phyloP scores from a whole-genome alignment of 495 filamentous ascomycete species.

The Xylaria palmicola region DNA sequence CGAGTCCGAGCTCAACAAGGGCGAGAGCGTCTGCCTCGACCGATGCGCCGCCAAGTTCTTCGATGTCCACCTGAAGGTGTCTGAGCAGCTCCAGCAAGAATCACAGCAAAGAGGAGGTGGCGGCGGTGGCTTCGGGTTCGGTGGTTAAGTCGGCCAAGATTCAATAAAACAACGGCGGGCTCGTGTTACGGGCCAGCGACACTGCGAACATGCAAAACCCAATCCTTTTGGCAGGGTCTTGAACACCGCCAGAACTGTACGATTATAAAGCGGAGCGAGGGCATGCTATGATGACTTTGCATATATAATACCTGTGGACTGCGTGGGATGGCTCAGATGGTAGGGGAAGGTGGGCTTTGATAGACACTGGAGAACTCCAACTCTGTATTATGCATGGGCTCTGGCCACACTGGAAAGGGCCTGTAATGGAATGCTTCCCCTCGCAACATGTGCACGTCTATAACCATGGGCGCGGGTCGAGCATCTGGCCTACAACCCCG shows the following conservation, averaged over 20 bases:
- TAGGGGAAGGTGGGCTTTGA: neutral
- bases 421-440: conserved; percentile 13
- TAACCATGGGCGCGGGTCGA: neutral
- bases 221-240: neutral
- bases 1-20: conserved; percentile 95
- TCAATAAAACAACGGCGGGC: neutral
- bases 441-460: neutral
- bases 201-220: neutral
- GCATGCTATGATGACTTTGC: conserved; percentile 9
- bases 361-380: neutral
- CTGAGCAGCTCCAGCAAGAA: conserved; percentile 54
- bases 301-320: neutral
- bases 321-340: too few relatives aligned
- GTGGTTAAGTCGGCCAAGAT: conserved; percentile 21
- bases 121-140: conserved; percentile 37
- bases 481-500: neutral
- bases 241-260: conserved; percentile 9
- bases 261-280: conserved; percentile 12
- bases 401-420: conserved; percentile 2
- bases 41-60: conserved; percentile 97
- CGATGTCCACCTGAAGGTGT: conserved; percentile 93
- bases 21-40: conserved; percentile 96
- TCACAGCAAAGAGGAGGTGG: conserved; percentile 41
- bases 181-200: neutral
- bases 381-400: conserved; percentile 7